A percentile compares a stretch with the other conserved stretches of the same genome.
Evolutionary conservation across 345 rosid species (phyloP).

Genomic region (Pistacia vera): DNA sequence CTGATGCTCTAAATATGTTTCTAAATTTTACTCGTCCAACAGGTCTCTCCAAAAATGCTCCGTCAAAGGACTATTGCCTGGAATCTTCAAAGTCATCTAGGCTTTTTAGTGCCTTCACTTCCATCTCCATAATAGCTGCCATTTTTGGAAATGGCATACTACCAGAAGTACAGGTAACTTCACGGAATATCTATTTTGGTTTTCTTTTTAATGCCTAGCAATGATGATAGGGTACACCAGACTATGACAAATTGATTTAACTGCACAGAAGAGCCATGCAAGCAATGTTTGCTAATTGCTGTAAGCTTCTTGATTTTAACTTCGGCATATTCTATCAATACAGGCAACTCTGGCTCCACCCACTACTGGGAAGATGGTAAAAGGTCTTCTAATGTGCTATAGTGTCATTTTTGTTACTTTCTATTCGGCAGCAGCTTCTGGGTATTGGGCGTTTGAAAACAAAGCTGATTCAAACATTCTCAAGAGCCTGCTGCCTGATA

Average conservation of each 20-base stretch:
- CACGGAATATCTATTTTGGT: background rate
- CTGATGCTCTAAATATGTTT: background rate
- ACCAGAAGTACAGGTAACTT: slow-evolving; percentile 86
- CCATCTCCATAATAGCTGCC: slow-evolving; percentile 91
- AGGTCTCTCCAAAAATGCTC: slow-evolving; percentile 73
- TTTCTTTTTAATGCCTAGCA: background rate
- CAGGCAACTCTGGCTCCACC: slow-evolving; percentile 99
- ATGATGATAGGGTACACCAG: background rate
- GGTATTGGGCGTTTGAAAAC: slow-evolving; percentile 82
- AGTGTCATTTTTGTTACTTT: slow-evolving; percentile 73
- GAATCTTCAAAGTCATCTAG: slow-evolving; percentile 60
- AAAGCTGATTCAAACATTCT: slow-evolving; percentile 79
- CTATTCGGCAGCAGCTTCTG: slow-evolving; percentile 80
- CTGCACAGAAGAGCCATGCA: background rate
- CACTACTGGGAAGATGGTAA: slow-evolving; percentile 95
- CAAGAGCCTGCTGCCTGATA: slow-evolving; percentile 82
- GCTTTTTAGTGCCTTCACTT: slow-evolving; percentile 83
- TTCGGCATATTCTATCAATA: slow-evolving; percentile 6
- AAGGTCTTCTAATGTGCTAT: slow-evolving; percentile 90
- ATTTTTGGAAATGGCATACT: slow-evolving; percentile 93
- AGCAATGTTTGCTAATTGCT: background rate
- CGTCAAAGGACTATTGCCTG: slow-evolving; percentile 68
- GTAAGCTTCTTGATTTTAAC: slow-evolving; percentile 8
- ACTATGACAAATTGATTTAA: background rate
- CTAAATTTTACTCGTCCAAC: background rate